Conservation (phyloP, 2,329 filamentous ascomycete genomes). For the Apiospora malaysiana region DNA sequence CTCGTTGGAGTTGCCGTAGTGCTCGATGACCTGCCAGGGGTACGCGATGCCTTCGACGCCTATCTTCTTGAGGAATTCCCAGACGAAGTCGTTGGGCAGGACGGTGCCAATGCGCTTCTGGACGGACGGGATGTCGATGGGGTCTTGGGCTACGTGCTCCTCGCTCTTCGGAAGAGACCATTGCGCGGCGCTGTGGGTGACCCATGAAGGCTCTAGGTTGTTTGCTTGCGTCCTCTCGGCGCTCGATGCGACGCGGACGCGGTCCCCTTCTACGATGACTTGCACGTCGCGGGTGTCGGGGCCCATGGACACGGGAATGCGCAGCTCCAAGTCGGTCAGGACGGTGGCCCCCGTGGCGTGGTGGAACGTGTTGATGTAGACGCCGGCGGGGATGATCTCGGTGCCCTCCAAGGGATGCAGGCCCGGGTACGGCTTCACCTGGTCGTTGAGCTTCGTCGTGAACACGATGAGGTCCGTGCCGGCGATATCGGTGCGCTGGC, state of each 20-base stretch:
- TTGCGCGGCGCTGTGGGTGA: slow-evolving; percentile 36
- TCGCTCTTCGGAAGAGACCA: background rate
- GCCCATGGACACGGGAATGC: slow-evolving; percentile 41
- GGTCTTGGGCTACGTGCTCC: too few relatives aligned
- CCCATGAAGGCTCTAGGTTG: slow-evolving; percentile 32
- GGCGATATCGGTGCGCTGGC: slow-evolving; percentile 37
- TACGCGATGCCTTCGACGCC: slow-evolving; percentile 49
- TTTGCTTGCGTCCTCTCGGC: too few relatives aligned
- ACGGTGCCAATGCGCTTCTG: slow-evolving; percentile 36
- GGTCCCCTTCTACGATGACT: slow-evolving; percentile 39
- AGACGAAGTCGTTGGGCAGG: slow-evolving; percentile 42
- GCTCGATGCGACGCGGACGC: slow-evolving; percentile 41
- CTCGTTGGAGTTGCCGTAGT: slow-evolving; percentile 44
- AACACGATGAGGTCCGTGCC: slow-evolving; percentile 39
- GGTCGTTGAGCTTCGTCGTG: slow-evolving; percentile 43
- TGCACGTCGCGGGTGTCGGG: slow-evolving; percentile 37
- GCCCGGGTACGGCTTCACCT: slow-evolving; percentile 47
- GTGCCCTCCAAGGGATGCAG: slow-evolving; percentile 47
- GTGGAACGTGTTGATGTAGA: slow-evolving; percentile 44
- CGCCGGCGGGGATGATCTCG: slow-evolving; percentile 50
- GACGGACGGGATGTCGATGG: slow-evolving; percentile 34
- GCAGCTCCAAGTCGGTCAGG: slow-evolving; percentile 35
- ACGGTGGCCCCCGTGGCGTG: slow-evolving; percentile 38
- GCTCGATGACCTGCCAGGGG: slow-evolving; percentile 47
- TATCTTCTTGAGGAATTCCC: slow-evolving; percentile 45